A percentile compares a stretch with the other conserved stretches of the same genome.
These are phyloP conservation scores for Debaryomyces castellii DNA, from an alignment of 805 yeast species.

Conservation along the genomic window DNA sequence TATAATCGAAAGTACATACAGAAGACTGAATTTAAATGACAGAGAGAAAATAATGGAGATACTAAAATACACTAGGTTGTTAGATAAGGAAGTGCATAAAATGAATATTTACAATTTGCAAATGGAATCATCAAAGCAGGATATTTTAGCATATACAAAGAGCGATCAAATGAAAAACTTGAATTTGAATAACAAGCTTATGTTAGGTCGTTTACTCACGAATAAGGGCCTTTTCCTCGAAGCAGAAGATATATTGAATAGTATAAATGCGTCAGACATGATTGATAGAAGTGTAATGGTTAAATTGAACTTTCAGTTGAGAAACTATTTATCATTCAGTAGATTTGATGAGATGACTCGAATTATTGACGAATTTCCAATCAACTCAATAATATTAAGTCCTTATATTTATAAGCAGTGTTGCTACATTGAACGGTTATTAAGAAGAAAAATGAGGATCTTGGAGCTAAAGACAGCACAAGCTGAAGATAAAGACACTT, in stretches of 20 bases:
- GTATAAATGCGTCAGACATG: conserved; percentile 22
- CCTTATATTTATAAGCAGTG: conserved; percentile 36
- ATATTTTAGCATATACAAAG: conserved; percentile 14
- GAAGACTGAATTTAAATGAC: conserved; percentile 21
- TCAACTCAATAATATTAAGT: conserved; percentile 27
- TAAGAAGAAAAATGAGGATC: conserved; percentile 13
- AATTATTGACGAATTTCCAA: conserved; percentile 28
- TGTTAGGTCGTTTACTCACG: conserved; percentile 28
- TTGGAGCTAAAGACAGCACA: not conserved
- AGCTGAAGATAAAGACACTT: not conserved
- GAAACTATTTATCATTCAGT: conserved; percentile 18
- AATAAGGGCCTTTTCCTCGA: conserved; percentile 25
- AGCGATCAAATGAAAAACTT: conserved; percentile 12
- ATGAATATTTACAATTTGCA: conserved; percentile 19
- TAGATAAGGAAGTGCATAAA: conserved; percentile 8
- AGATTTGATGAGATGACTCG: conserved; percentile 18
- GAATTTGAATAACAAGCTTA: conserved; percentile 26
- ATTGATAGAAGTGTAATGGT: conserved; percentile 25
- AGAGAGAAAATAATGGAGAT: conserved; percentile 24
- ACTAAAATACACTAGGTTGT: conserved; percentile 13
- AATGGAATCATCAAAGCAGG: conserved; percentile 14
- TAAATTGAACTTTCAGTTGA: conserved; percentile 22
- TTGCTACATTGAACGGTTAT: conserved; percentile 24
- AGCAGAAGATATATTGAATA: conserved; percentile 20
- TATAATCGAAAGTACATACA: conserved; percentile 31